Percentiles rank a stretch among this genome's conserved stretches.
Evolutionary conservation across 257 asterid species (phyloP).

Genomic region (Eustoma russellianum): DNA sequence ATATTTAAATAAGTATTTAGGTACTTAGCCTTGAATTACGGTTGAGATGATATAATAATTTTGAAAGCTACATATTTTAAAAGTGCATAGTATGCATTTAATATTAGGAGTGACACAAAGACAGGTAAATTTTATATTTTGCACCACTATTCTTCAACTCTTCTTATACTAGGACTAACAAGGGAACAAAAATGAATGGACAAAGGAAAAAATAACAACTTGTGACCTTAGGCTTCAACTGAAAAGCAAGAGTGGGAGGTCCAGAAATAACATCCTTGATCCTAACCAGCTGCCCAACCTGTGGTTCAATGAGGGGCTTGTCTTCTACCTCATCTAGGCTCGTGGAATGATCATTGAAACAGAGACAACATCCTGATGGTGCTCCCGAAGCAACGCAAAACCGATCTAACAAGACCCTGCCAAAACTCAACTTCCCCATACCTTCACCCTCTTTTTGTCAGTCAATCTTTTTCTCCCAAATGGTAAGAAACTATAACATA

Average conservation of each 20-base stretch:
- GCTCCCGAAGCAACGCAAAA: constrained; percentile 20
- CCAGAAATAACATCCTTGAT: constrained; percentile 31
- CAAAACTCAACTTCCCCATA: constrained; percentile 36
- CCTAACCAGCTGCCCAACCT: constrained; percentile 15
- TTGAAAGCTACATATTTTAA: too few species aligned
- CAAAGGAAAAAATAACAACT: too few species aligned
- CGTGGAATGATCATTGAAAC: constrained; percentile 13
- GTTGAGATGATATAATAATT: too few species aligned
- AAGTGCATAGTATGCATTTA: too few species aligned
- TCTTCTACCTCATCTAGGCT: constrained; percentile 15
- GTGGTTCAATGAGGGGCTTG: constrained; percentile 21
- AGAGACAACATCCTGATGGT: constrained; percentile 29
- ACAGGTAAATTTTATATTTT: too few species aligned
- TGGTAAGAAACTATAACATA: not conserved
- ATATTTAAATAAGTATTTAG: too few species aligned
- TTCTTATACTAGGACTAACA: not conserved
- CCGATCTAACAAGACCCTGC: constrained; percentile 27
- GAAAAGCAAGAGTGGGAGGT: constrained; percentile 40
- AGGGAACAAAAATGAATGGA: not conserved
- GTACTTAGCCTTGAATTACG: too few species aligned
- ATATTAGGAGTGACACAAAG: too few species aligned
- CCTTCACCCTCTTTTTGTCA: not conserved
- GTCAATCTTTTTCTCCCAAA: not conserved
- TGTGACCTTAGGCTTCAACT: constrained; percentile 41
- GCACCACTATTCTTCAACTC: too few species aligned